A percentile compares a stretch with the other conserved stretches of the same genome.
Evolutionary conservation across 2,329 filamentous ascomycete genomes (phyloP).

Genomic region (Exserohilum turcica): DNA sequence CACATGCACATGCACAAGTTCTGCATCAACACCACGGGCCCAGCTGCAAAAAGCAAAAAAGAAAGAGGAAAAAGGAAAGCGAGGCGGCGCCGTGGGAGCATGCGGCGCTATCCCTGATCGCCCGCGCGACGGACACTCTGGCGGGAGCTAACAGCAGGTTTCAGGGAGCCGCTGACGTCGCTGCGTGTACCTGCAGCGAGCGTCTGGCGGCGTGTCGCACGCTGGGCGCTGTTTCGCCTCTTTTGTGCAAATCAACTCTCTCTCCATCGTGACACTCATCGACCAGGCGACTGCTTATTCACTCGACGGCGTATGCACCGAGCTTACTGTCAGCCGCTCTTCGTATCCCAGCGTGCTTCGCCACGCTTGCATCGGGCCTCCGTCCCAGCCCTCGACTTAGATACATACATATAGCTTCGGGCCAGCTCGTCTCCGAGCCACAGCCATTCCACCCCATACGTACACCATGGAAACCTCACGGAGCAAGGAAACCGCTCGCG

Average conservation of each 20-base stretch:
- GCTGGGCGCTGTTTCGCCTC: constrained; percentile 16
- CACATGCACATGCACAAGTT: not conserved
- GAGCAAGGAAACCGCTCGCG: constrained; percentile 16
- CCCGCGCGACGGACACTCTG: constrained; percentile 7
- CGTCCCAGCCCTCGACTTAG: constrained; percentile 10
- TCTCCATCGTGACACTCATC: constrained; percentile 1
- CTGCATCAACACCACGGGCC: not conserved
- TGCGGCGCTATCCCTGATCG: constrained; percentile 1
- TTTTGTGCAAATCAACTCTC: constrained; percentile 4
- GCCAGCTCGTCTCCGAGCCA: constrained; percentile 19
- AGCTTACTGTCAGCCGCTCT: constrained; percentile 1
- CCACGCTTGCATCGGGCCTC: constrained; percentile 7
- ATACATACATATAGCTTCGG: no score
- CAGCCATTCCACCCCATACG: not conserved
- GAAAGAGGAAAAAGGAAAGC: not conserved
- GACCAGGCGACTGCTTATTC: not conserved
- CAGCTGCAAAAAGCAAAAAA: not conserved
- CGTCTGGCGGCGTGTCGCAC: constrained; percentile 18
- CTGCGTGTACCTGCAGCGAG: constrained; percentile 23
- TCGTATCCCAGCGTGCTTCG: constrained; percentile 14
- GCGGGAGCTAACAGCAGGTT: constrained; percentile 19
- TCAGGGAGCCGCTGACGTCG: constrained; percentile 36
- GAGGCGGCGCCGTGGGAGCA: not conserved
- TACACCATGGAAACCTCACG: constrained; percentile 26
- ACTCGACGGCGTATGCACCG: not conserved